These are phyloP conservation scores for Epipyxis sp. DNA, from an alignment of 108 stramenopile genomes.

Conservation along the genomic window DNA sequence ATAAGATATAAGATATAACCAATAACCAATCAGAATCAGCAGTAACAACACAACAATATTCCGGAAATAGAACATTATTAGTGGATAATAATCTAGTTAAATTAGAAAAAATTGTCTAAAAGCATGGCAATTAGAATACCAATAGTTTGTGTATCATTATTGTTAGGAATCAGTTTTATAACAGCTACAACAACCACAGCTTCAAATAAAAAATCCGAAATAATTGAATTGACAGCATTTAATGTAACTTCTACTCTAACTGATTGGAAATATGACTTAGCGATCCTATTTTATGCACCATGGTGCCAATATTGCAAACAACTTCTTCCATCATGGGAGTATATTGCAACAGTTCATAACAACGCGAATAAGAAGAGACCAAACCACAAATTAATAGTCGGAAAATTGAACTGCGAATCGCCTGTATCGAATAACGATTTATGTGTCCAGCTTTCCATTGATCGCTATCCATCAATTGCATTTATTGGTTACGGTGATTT, in stretches of 20 bases:
- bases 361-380: constrained; percentile 31
- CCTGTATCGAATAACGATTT: neutral
- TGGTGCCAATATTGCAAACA: constrained; percentile 53
- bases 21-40: no score
- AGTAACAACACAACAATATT: no score
- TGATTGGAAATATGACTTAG: constrained; percentile 5
- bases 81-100: no score
- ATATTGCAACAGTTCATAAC: constrained; percentile 39
- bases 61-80: no score
- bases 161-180: no score
- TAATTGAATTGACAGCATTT: neutral
- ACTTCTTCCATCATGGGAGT: constrained; percentile 46
- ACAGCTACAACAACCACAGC: no score
- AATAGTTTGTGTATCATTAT: no score
- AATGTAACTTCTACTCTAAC: neutral
- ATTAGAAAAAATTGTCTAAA: no score
- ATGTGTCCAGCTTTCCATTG: neutral
- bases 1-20: no score
- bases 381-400: neutral
- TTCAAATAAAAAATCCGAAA: no score
- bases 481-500: constrained; percentile 12
- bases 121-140: no score
- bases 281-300: constrained; percentile 19
- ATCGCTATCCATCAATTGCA: neutral
- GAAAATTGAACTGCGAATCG: neutral